Conservation (phyloP, 1,139 yeast genomes). For the Saccharomyces uvarum region DNA sequence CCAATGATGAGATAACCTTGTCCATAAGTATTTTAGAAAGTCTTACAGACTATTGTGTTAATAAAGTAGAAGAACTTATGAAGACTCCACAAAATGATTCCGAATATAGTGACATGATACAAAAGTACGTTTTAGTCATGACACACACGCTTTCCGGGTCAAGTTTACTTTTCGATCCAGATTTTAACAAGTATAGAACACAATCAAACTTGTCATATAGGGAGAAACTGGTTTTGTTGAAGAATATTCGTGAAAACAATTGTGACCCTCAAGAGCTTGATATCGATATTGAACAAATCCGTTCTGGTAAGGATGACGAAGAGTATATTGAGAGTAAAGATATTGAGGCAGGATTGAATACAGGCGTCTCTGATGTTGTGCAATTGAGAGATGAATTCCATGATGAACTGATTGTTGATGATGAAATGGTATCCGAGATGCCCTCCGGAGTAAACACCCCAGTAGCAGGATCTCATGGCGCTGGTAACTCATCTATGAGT, state of each 20-base stretch:
- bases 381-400: constrained; percentile 18
- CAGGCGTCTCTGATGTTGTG: constrained; percentile 36
- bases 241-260: constrained; percentile 30
- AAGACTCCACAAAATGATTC: constrained; percentile 21
- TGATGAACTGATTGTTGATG: constrained; percentile 29
- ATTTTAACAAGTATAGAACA: constrained; percentile 30
- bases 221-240: constrained; percentile 31
- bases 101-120: constrained; percentile 40
- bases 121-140: constrained; percentile 49
- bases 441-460: constrained; percentile 32
- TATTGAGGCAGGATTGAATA: constrained; percentile 31
- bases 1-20: constrained; percentile 46
- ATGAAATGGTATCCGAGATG: constrained; percentile 30
- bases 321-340: constrained; percentile 31
- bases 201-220: constrained; percentile 20
- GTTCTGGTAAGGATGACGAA: constrained; percentile 18
- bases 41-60: constrained; percentile 41
- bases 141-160: constrained; percentile 65
- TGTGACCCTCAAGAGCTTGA: constrained; percentile 31
- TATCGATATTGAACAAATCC: constrained; percentile 33
- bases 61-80: constrained; percentile 39
- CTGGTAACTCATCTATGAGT: constrained; percentile 18
- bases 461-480: constrained; percentile 18
- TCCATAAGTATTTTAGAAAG: constrained; percentile 55
- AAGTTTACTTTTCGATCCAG: constrained; percentile 71